These are phyloP conservation scores for Amesomyces nigricolor DNA, from an alignment of 2,329 filamentous ascomycete genomes.

Conservation along the genomic window DNA sequence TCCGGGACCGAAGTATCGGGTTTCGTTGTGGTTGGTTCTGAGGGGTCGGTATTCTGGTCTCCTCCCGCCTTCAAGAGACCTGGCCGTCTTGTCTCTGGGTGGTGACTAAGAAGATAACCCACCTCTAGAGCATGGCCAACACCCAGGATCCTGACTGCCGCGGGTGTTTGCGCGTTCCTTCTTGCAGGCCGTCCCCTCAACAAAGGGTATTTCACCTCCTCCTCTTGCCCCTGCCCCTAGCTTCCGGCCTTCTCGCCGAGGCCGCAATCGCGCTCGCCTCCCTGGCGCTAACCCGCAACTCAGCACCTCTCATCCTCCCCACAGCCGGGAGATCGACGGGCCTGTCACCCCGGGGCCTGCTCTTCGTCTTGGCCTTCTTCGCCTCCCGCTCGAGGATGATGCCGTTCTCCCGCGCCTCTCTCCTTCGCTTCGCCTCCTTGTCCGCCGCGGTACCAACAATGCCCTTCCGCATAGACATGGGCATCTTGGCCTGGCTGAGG, in stretches of 20 bases:
- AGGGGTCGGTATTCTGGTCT: no score
- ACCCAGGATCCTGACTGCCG: not conserved
- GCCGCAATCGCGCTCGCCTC: constrained; percentile 66
- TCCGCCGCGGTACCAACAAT: constrained; percentile 62
- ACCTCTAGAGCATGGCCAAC: not conserved
- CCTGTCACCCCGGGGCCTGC: constrained; percentile 43
- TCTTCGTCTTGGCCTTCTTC: constrained; percentile 37
- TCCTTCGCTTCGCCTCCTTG: constrained; percentile 65
- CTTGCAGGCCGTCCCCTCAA: not conserved
- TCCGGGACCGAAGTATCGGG: no score
- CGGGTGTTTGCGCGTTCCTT: constrained; percentile 17
- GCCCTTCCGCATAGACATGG: constrained; percentile 79
- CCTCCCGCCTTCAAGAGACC: no score
- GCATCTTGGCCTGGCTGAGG: constrained; percentile 78
- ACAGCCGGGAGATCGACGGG: constrained; percentile 71
- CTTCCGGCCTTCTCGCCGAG: constrained; percentile 27
- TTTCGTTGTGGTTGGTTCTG: no score
- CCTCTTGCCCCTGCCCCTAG: constrained; percentile 31
- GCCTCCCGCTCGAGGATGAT: constrained; percentile 67
- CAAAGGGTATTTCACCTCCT: constrained; percentile 29
- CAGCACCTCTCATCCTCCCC: constrained; percentile 73
- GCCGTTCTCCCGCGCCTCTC: constrained; percentile 82
- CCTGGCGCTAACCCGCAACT: constrained; percentile 68
- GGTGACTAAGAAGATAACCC: no score
- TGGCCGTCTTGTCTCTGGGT: no score